Base-by-base conservation (phyloP, 2,329 filamentous ascomycete genomes). In the Cladosporium sp. region DNA sequence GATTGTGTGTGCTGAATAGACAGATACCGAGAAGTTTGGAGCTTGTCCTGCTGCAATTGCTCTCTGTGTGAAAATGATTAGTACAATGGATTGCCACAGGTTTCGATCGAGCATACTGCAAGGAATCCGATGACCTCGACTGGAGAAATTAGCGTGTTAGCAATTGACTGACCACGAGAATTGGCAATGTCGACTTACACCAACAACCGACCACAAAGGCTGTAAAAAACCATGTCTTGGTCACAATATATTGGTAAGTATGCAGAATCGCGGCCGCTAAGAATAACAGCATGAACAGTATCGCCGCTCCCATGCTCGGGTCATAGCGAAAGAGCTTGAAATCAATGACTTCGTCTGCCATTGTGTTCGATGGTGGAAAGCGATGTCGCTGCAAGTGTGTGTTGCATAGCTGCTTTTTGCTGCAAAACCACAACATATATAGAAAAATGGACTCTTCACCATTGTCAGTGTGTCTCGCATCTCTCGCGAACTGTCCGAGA, bases 141-240 rank as follows among this genome's bases (percentile, higher is more conserved):
- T 56, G 34, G 1, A 30, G 19, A 4, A 14, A 28, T 9, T 36
- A 0, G 17, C 1, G n/a, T 37, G 19, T 37, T 37, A 55, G 51
- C 39, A 3, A 54, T 30, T n/a, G 3, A 45, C 30, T n/a, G n/a
- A 8, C 28, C 19, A 15, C 3, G 6, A 36, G 7, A 50, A 3
- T 20, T 11, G n/a, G 14, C 4, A 11, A 28, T 12, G 28, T 17
- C n/a, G 19, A 38, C 52, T 17, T 56, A 56, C 52, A 39, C 40
- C 40, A 47, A 30, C 52, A 47, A 15, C 80, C 80, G 1, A 80
- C 62, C 14, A 78, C 62, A 55, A 82, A 76, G 0, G 76, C 73
- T 0, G 76, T 69, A 59, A 80, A 80, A 63, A 80, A 84, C 76
- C 79, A 83, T 9, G 75, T 76, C 28, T 74, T 70, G 3, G 74